phyloP scores from a whole-genome alignment of 2,329 filamentous ascomycete species.

The Aspergillus cejpii region DNA sequence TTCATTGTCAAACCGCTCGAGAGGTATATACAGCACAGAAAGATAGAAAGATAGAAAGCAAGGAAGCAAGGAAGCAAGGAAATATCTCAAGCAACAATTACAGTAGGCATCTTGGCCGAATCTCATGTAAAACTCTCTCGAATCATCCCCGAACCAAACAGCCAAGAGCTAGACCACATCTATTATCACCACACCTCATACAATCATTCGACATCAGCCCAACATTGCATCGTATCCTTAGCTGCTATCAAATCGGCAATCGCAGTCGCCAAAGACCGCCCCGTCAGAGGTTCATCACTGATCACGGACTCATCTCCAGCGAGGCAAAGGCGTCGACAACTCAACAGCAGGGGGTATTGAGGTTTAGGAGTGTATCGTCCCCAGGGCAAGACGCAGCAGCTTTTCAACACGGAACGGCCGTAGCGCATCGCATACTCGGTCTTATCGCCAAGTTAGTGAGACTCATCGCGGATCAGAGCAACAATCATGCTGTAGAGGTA shows the following conservation, averaged over 20 bases:
- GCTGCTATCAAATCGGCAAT: neutral
- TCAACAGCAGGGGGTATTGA: neutral
- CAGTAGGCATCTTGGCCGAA: slow-evolving; percentile 6
- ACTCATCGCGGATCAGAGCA: slow-evolving; percentile 91
- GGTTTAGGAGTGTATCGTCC: neutral
- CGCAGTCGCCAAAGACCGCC: neutral
- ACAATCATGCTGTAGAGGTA: slow-evolving; percentile 99
- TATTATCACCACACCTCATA: neutral
- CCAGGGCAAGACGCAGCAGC: slow-evolving; percentile 3
- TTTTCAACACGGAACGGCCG: slow-evolving; percentile 19
- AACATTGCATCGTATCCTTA: neutral
- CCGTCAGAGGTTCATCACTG: slow-evolving; percentile 1
- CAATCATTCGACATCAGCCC: neutral
- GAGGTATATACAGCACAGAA: slow-evolving; percentile 35
- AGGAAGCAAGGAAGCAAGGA: slow-evolving; percentile 12
- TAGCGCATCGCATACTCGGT: slow-evolving; percentile 38
- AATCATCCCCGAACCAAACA: neutral
- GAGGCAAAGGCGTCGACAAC: neutral
- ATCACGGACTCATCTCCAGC: neutral
- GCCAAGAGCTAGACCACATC: neutral
- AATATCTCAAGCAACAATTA: slow-evolving; percentile 13
- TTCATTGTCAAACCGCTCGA: slow-evolving; percentile 33
- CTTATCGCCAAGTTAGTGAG: slow-evolving; percentile 56
- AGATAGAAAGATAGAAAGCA: slow-evolving; percentile 18
- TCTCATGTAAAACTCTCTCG: neutral